Evolutionary conservation across 495 filamentous ascomycete genomes (phyloP).

Genomic region (Trichoderma erinaceum): DNA sequence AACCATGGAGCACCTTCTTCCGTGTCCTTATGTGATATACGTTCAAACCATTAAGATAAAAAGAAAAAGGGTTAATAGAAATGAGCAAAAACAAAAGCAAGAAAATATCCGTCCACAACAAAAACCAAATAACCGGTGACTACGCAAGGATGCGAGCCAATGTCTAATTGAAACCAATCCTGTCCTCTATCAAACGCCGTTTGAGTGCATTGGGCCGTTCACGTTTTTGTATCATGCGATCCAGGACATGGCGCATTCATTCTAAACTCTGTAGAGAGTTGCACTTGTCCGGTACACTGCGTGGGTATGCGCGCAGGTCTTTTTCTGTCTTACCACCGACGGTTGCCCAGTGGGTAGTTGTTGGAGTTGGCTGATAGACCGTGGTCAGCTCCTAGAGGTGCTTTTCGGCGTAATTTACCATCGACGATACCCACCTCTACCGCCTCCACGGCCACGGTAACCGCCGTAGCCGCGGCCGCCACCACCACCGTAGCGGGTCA

Average conservation of each 20-base stretch:
- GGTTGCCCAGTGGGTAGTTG: constrained; percentile 39
- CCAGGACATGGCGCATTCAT: neutral
- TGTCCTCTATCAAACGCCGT: constrained; percentile 14
- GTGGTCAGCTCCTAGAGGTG: constrained; percentile 19
- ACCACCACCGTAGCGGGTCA: constrained; percentile 87
- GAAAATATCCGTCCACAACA: constrained; percentile 12
- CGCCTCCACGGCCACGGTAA: constrained; percentile 58
- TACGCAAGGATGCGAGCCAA: constrained; percentile 9
- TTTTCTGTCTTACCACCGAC: constrained; percentile 37
- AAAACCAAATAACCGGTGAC: constrained; percentile 14
- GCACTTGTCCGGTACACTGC: constrained; percentile 1
- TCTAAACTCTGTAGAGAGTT: neutral
- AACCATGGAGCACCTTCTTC: neutral
- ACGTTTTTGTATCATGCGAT: constrained; percentile 5
- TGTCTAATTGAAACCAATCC: constrained; percentile 14
- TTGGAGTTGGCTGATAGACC: constrained; percentile 34
- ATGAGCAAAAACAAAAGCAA: neutral
- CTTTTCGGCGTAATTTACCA: constrained; percentile 19
- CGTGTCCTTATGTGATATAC: constrained; percentile 13
- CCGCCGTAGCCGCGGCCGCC: constrained; percentile 68
- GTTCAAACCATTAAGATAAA: constrained; percentile 7
- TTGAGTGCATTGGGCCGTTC: constrained; percentile 14
- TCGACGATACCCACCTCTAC: constrained; percentile 45
- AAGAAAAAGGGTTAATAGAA: neutral
- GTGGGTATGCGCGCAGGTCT: neutral